phyloP scores from a whole-genome alignment of 2,329 filamentous ascomycete genomes.

The Fusarium stilboides region DNA sequence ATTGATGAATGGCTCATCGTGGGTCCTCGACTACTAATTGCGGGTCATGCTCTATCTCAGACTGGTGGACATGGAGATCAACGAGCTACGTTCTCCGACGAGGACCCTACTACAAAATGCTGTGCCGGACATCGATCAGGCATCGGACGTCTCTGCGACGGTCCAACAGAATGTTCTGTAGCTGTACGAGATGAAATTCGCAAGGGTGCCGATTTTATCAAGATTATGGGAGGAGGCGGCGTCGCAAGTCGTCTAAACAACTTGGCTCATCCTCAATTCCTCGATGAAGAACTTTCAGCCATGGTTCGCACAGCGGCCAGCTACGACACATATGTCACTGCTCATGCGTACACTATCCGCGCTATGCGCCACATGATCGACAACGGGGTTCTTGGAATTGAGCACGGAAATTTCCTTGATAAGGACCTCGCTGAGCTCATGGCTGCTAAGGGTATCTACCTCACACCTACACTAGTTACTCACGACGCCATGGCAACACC shows the following conservation, averaged over 20 bases:
- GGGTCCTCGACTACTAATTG: conserved; percentile 70
- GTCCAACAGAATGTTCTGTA: conserved; percentile 67
- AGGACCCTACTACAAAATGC: conserved; percentile 51
- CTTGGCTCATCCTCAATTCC: too few species aligned
- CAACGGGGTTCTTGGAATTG: too few species aligned
- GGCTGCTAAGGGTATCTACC: conserved; percentile 58
- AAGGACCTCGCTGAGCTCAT: too few species aligned
- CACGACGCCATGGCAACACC: conserved; percentile 64
- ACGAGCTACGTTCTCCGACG: conserved; percentile 56
- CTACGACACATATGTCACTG: too few species aligned
- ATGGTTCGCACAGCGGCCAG: too few species aligned
- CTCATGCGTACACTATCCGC: too few species aligned
- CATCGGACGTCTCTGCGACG: conserved; percentile 65
- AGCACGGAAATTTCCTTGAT: too few species aligned
- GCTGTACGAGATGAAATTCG: conserved; percentile 68
- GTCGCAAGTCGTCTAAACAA: too few species aligned
- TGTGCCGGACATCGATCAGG: conserved; percentile 58
- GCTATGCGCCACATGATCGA: too few species aligned
- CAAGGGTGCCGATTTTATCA: conserved; percentile 71
- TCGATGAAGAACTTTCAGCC: too few species aligned
- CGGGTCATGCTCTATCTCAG: conserved; percentile 68
- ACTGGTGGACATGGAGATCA: conserved; percentile 72
- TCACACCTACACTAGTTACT: conserved; percentile 69
- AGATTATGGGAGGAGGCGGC: conserved; percentile 56
- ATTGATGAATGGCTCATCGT: conserved; percentile 69